A percentile compares a stretch with the other conserved stretches of the same genome.
Conservation (phyloP, 1,284 basidiomycete genomes). For the Amylostereum areolatum region DNA sequence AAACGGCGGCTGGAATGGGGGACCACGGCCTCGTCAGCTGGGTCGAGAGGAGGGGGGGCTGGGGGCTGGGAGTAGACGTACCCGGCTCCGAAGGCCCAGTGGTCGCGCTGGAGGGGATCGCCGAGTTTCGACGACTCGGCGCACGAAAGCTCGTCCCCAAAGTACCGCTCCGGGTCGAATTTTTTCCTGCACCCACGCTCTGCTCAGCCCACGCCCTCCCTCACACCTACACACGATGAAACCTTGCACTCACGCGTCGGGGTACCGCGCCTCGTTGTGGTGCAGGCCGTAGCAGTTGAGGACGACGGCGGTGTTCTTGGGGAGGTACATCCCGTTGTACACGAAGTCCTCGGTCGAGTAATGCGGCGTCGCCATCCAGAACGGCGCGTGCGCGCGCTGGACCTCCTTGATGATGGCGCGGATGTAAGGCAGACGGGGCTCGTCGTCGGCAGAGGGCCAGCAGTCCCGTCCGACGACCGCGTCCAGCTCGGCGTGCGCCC, state of each 20-base stretch:
- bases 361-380: slow-evolving; percentile 31
- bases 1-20: slow-evolving; percentile 18
- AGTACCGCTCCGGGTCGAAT: slow-evolving; percentile 29
- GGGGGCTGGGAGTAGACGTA: slow-evolving; percentile 12
- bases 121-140: slow-evolving; percentile 30
- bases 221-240: slow-evolving; percentile 5
- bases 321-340: slow-evolving; percentile 33
- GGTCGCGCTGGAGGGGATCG: slow-evolving; percentile 35
- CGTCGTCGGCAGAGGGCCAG: slow-evolving; percentile 20
- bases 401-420: slow-evolving; percentile 22
- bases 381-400: slow-evolving; percentile 17
- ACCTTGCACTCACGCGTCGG: slow-evolving; percentile 23
- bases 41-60: neutral
- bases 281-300: slow-evolving; percentile 34
- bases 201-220: neutral
- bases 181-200: slow-evolving; percentile 5
- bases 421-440: slow-evolving; percentile 22
- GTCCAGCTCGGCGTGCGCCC: slow-evolving; percentile 25
- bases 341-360: slow-evolving; percentile 30
- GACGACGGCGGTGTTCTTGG: slow-evolving; percentile 32
- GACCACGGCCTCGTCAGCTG: neutral
- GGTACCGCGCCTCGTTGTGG: slow-evolving; percentile 30
- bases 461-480: slow-evolving; percentile 22
- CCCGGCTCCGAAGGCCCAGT: slow-evolving; percentile 37
- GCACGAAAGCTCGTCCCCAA: slow-evolving; percentile 22